Base-by-base conservation (phyloP, 305 asterid species). In the Plantago coronopus region DNA sequence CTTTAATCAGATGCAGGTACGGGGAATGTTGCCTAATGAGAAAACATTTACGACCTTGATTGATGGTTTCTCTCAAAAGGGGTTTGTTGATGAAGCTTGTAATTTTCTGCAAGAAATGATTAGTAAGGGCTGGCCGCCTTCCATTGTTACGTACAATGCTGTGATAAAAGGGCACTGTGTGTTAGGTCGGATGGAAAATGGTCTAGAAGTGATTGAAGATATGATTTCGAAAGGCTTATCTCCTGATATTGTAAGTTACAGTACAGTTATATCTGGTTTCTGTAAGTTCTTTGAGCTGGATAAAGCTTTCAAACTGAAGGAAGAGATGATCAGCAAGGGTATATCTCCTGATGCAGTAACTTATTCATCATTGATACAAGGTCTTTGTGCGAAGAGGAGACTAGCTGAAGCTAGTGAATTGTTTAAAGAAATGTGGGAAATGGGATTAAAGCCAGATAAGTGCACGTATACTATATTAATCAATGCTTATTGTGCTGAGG, bases 241-340 rank as follows among this genome's bases (percentile, higher is more conserved):
- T 57, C 97, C 91, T 12, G 97, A 90, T 80, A 93, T 87, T 59
- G 87, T 90, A 42, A 90, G 83, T 72, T 87, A 83, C 67, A 90
- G 95, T 69, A 87, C 91, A 42, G 65, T 85, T 51, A 58, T 87
- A 64, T 73, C 84, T 54, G 90, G 86, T 59, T 79, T 75, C 37
- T 83, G 96, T 48, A 75, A 86, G 70, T 78, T 76, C 40, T 63
- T 62, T 21, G 85, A 84, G 40, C 29, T 90, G 64, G 86, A 79
- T 29, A 84, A 80, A 59, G 94, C 96, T 9, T 87, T 88, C 65
- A 71, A 38, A 57, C 72, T 78, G 76, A 87, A 81, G 69, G 72
- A 69, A 60, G 83, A 83, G 69, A 90, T 90, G 97, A 66, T 72
- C 18, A 62, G 73, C 68, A 90, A 81, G 61, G 94, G 89, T 31